Base-by-base conservation (phyloP, 2,329 filamentous ascomycete genomes). In the Aureobasidium sp. region DNA sequence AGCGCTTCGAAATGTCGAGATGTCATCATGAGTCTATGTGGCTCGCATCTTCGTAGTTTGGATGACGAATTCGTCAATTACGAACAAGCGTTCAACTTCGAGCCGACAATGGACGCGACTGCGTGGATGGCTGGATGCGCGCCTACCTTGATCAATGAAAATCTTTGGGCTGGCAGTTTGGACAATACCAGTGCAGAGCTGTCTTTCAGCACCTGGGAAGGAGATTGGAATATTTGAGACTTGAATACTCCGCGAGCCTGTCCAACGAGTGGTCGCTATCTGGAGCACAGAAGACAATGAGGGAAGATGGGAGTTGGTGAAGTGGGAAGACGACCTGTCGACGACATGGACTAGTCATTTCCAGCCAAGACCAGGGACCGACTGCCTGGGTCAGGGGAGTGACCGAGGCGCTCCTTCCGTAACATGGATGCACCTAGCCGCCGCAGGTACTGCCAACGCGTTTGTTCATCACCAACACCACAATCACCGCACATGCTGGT, bases 1-100 rank as follows among this genome's bases (percentile, higher is more conserved):
- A 77, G 76, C 48, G 75, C 75, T 1, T 68, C 70, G 15, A 71
- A 77, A n/a, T 79, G 76, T 59, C 71, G 76, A 42, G 70, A 74
- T 42, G 72, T 77, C 17, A 77, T 79, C 49, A 61, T 71, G 6
- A 72, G 74, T 17, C 69, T 80, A 0, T 79, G 76, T 37, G 76
- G 75, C 4, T 45, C 59, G 2, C 29, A 27, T 40, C 48, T 61
- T 6, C 35, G 31, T 4, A 39, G 45, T n/a, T 4, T 39, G 8
- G 47, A 39, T 39, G 48, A 50, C 7, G 48, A 47, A 14, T 61
- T 61, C 19, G 37, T 45, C 39, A 29, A 50, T 31, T 52, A 50
- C 24, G 29, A 52, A 24, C 47, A 61, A 5, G 47, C 57, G 7
- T 61, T 52, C 39, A 35, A 40, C 22, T 61, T 56, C 22, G 49